phyloP scores from a whole-genome alignment of 129 eudicot species.

The Lactuca saligna region DNA sequence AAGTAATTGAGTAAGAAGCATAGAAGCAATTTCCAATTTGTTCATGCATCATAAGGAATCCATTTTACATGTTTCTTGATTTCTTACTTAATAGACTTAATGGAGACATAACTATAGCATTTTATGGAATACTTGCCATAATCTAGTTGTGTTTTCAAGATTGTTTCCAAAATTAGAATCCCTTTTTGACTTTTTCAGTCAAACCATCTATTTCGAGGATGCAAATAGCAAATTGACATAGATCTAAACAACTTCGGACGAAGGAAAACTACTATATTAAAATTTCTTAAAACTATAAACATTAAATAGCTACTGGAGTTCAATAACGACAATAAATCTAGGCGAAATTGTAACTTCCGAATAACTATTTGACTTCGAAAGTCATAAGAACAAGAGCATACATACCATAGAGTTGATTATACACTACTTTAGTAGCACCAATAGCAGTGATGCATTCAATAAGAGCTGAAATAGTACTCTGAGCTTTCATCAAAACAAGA shows the following conservation, averaged over 20 bases:
- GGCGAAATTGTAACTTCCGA: not conserved
- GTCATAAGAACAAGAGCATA: slow-evolving; percentile 18
- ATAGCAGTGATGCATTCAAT: slow-evolving; percentile 63
- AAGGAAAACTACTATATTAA: not conserved
- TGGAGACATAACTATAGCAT: too few relatives aligned
- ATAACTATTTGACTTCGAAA: slow-evolving; percentile 1
- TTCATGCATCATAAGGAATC: too few relatives aligned
- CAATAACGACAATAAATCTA: too few relatives aligned
- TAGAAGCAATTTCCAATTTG: too few relatives aligned
- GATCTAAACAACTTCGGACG: too few relatives aligned
- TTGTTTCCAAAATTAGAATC: not conserved
- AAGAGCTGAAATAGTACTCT: slow-evolving; percentile 74
- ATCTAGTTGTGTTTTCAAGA: slow-evolving; percentile 5
- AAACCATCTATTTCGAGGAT: slow-evolving; percentile 5
- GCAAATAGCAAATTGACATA: too few relatives aligned
- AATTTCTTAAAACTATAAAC: not conserved
- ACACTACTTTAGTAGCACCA: slow-evolving; percentile 83
- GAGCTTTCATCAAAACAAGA: slow-evolving; percentile 65
- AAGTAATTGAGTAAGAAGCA: too few relatives aligned
- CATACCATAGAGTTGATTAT: slow-evolving; percentile 91
- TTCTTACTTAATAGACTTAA: too few relatives aligned
- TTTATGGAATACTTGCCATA: not conserved
- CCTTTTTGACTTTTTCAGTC: slow-evolving; percentile 3
- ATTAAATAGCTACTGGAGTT: not conserved
- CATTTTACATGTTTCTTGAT: too few relatives aligned